These are phyloP conservation scores for Veloporphyrellus conicus DNA, from an alignment of 1,284 basidiomycete species.

Conservation along the genomic window DNA sequence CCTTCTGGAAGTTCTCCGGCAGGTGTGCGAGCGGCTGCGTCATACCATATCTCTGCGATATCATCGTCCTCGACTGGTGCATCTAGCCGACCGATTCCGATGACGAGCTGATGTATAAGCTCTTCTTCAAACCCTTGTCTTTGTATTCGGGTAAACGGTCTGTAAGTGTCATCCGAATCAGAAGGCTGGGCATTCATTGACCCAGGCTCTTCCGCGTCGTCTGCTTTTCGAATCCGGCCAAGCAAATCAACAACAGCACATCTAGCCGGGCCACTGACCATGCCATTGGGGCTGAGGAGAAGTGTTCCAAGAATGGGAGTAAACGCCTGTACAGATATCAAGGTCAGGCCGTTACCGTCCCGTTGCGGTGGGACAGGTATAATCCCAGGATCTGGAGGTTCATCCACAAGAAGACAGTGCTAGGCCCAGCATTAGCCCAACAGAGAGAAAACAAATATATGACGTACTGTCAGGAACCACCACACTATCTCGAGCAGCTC, in stretches of 20 bases:
- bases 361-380: conserved; percentile 11
- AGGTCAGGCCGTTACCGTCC: conserved; percentile 35
- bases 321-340: conserved; percentile 79
- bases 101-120: conserved; percentile 77
- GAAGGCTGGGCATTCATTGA: conserved; percentile 25
- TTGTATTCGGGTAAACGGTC: conserved; percentile 53
- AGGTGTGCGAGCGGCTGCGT: conserved; percentile 32
- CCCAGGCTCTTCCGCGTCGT: conserved; percentile 33
- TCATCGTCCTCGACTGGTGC: conserved; percentile 38
- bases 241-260: conserved; percentile 78
- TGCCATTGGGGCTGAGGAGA: conserved; percentile 74
- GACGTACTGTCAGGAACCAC: conserved; percentile 79
- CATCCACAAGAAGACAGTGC: conserved; percentile 59
- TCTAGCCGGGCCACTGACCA: conserved; percentile 72
- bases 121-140: conserved; percentile 71
- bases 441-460: conserved; percentile 26
- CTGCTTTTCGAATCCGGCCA: conserved; percentile 54
- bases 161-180: conserved; percentile 30
- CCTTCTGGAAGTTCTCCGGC: conserved; percentile 27
- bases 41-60: conserved; percentile 29
- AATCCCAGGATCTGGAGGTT: conserved; percentile 28
- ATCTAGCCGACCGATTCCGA: conserved; percentile 82
- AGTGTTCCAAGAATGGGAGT: conserved; percentile 89
- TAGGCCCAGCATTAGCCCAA: conserved; percentile 22
- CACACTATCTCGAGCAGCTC: conserved; percentile 83